Base-by-base conservation (phyloP, 1,284 basidiomycete genomes). In the Cutaneotrichosporon spelunceum region DNA sequence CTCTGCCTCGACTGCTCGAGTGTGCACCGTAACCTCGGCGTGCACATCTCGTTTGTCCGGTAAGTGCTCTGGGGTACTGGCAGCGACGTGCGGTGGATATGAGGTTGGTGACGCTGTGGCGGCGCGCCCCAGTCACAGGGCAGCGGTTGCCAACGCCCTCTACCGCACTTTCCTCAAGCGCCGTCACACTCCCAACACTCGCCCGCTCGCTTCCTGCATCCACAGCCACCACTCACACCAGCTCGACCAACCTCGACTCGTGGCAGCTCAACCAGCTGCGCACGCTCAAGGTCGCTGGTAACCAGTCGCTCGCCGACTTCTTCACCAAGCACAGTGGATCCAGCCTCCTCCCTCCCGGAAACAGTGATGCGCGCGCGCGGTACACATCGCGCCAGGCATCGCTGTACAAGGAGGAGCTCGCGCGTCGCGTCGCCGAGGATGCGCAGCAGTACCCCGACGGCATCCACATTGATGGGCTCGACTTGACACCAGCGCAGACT, bases 1-100 rank as follows among this genome's bases (percentile, higher is more conserved):
- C 95, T 99, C 74, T 99, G 95, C 75, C 83, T 99, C 50, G 94
- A 99, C 71, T 99, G 95, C 83, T 98, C 94, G 6, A 91, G 89
- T 66, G 84, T 91, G 16, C 95, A 99, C 79, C 85, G 95, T 61
- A 98, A 96, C 79, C 88, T 98, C 86, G 95, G 95, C 70, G 96
- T 99, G 21, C 95, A 99, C 78, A 94, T 99, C 79, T 91, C 87
- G 67, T 99, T 99, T 75, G 95, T 99, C 50, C 84, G 93, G 90
- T 93, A 74, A 68, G 88, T 81, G 29, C 16, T 27, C n/a, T 27
- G n/a, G n/a, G n/a, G 21, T 26, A 24, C n/a, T n/a, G n/a, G n/a
- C n/a, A n/a, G n/a, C n/a, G n/a, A n/a, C n/a, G n/a, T n/a, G n/a
- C 21, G 34, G 9, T 39, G 34, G 34, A 39, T 7, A 2, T 33